These are phyloP conservation scores for Fraxinus latifolia DNA, from an alignment of 305 asterid genomes.

Conservation along the genomic window DNA sequence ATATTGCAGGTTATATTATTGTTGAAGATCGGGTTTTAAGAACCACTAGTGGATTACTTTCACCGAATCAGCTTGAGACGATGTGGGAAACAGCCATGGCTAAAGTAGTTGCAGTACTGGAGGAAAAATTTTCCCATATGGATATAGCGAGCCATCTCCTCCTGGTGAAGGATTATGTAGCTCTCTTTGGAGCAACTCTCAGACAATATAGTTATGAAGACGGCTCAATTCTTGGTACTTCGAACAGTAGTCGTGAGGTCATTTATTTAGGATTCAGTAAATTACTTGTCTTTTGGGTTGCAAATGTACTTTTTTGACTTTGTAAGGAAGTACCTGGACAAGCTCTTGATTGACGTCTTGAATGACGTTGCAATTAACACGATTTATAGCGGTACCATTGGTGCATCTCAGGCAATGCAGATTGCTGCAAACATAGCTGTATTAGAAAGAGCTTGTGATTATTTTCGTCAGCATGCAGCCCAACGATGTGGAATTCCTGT, in stretches of 20 bases:
- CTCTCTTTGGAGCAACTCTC: conserved; percentile 85
- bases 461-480: conserved; percentile 89
- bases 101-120: conserved; percentile 64
- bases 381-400: conserved; percentile 55
- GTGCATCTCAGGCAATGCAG: conserved; percentile 87
- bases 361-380: conserved; percentile 64
- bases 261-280: conserved; percentile 77
- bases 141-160: conserved; percentile 84
- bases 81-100: conserved; percentile 90
- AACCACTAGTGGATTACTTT: conserved; percentile 66
- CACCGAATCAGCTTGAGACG: conserved; percentile 69
- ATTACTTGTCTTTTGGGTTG: conserved; percentile 72
- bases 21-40: conserved; percentile 92
- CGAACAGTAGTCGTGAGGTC: conserved; percentile 79
- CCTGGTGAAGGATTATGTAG: conserved; percentile 82
- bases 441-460: conserved; percentile 82
- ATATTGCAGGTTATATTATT: conserved; percentile 76
- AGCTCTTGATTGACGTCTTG: conserved; percentile 78
- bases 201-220: conserved; percentile 85
- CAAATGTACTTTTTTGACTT: conserved; percentile 82
- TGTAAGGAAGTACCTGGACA: conserved; percentile 68
- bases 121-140: conserved; percentile 70
- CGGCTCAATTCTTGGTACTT: conserved; percentile 60
- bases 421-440: conserved; percentile 31
- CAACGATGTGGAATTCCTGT: conserved; percentile 88